These are phyloP conservation scores for Lipomyces yamanashiensis DNA, from an alignment of 805 yeast genomes.

Conservation along the genomic window DNA sequence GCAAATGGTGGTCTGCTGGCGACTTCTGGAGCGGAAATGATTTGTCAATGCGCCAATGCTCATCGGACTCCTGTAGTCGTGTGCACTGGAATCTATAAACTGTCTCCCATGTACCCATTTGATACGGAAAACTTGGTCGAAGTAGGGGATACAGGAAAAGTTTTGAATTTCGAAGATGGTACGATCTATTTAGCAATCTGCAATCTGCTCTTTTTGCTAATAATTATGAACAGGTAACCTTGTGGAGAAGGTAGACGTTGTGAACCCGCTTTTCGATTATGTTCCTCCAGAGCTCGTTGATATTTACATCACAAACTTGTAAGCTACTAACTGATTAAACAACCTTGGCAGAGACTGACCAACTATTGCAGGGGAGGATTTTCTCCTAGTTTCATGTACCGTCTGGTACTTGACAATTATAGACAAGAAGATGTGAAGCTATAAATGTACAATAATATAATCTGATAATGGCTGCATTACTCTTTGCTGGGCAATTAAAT, in stretches of 20 bases:
- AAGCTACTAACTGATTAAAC: conserved; percentile 37
- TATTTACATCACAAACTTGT: conserved; percentile 87
- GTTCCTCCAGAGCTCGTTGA: conserved; percentile 93
- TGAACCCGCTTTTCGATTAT: conserved; percentile 89
- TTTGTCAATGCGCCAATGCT: conserved; percentile 94
- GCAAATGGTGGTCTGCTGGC: conserved; percentile 96
- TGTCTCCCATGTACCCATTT: conserved; percentile 91
- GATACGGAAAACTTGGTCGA: conserved; percentile 82
- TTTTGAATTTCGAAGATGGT: conserved; percentile 73
- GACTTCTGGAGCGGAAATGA: conserved; percentile 87
- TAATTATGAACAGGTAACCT: conserved; percentile 42
- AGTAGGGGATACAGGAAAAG: conserved; percentile 92
- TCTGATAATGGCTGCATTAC: not conserved
- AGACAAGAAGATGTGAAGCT: conserved; percentile 78
- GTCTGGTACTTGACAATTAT: conserved; percentile 93
- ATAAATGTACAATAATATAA: conserved; percentile 3
- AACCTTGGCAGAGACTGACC: conserved; percentile 1
- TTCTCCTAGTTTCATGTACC: conserved; percentile 93
- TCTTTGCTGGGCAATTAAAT: too few species aligned
- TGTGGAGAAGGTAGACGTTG: conserved; percentile 74
- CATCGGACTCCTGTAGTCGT: conserved; percentile 96
- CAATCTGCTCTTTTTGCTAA: not conserved
- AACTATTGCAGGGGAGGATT: conserved; percentile 68
- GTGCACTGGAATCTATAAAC: conserved; percentile 90
- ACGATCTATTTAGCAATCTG: conserved; percentile 39